Conservation (phyloP, 1,284 basidiomycete genomes). For the Thecaphora thlaspeos region DNA sequence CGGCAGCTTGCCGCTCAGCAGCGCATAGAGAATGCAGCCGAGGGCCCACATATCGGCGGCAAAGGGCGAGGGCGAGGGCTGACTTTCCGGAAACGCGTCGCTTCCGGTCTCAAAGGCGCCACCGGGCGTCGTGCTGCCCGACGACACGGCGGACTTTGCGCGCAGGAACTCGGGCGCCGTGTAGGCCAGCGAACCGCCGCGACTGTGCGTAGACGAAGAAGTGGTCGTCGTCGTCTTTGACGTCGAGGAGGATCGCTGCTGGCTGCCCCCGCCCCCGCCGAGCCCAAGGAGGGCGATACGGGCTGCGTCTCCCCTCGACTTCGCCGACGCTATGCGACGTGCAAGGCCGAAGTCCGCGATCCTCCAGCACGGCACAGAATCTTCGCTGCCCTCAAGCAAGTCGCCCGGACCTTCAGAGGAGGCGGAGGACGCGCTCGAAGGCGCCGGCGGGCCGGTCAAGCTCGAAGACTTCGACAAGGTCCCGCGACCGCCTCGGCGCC, state of each 20-base stretch:
- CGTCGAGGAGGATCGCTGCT: too few species aligned
- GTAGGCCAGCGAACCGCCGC: conserved; percentile 47
- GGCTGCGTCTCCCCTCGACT: conserved; percentile 1
- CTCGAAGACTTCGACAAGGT: too few species aligned
- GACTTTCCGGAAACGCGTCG: too few species aligned
- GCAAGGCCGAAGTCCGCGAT: conserved; percentile 81
- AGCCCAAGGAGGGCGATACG: too few species aligned
- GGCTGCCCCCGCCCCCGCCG: too few species aligned
- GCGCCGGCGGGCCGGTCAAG: conserved; percentile 1
- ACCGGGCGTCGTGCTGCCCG: conserved; percentile 8
- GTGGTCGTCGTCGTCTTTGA: too few species aligned
- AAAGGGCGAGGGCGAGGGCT: conserved; percentile 26
- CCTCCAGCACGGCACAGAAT: conserved; percentile 54
- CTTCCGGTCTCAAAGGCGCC: too few species aligned
- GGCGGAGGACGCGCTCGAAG: conserved; percentile 15
- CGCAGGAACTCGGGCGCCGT: conserved; percentile 44
- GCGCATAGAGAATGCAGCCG: conserved; percentile 49
- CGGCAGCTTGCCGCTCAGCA: conserved; percentile 42
- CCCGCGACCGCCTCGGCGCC: background rate
- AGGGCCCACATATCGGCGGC: conserved; percentile 52
- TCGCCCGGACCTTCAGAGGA: too few species aligned
- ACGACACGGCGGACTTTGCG: conserved; percentile 7
- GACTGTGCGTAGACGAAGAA: too few species aligned
- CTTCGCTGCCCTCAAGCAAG: background rate
- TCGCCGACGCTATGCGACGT: background rate